Conservation (phyloP, 2,329 filamentous ascomycete species). For the Penicillium concentricum region DNA sequence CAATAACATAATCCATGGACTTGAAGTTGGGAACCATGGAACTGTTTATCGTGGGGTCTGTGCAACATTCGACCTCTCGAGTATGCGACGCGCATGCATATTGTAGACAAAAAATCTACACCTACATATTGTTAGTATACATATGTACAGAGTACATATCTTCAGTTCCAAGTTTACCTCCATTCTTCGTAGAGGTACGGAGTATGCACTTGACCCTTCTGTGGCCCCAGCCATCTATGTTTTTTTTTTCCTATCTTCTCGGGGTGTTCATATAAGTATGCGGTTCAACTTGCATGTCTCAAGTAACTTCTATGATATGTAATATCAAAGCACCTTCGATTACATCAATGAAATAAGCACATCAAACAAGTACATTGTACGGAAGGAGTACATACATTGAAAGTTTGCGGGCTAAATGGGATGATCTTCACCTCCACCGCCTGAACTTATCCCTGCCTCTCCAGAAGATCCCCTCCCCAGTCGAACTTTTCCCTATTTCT, state of each 20-base stretch:
- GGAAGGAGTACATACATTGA: neutral
- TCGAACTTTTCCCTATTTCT: conserved; percentile 2
- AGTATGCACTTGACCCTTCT: neutral
- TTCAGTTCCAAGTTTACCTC: neutral
- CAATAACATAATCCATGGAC: neutral
- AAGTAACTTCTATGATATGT: neutral
- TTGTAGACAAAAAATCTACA: neutral
- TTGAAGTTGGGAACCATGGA: neutral
- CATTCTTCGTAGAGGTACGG: neutral
- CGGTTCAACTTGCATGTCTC: neutral
- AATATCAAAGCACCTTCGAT: neutral
- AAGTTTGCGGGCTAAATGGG: neutral
- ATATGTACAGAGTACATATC: neutral
- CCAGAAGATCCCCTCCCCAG: conserved; percentile 9
- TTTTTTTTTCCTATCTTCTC: neutral
- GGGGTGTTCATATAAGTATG: neutral
- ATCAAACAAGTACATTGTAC: neutral
- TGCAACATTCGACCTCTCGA: conserved; percentile 9
- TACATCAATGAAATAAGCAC: neutral
- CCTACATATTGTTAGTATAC: neutral
- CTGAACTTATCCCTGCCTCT: conserved; percentile 24
- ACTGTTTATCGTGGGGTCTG: conserved; percentile 4
- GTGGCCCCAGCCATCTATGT: neutral
- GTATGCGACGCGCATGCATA: conserved; percentile 8
- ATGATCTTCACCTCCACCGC: conserved; percentile 26